A percentile compares a stretch with the other conserved stretches of the same genome.
These are phyloP conservation scores for Plasmodium gallinaceum DNA, from an alignment of 169 alveolate species.

Conservation along the genomic window DNA sequence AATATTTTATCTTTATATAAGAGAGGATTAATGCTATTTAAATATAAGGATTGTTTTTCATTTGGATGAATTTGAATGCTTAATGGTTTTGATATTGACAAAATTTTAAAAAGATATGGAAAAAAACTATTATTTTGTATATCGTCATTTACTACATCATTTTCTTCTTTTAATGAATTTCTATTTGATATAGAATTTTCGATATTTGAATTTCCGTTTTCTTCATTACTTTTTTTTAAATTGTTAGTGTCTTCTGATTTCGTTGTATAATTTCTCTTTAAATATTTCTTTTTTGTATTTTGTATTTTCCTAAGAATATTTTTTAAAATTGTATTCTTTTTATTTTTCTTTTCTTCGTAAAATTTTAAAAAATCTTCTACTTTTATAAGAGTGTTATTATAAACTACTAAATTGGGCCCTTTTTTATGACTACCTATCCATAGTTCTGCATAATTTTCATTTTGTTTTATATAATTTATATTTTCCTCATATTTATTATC, in stretches of 20 bases:
- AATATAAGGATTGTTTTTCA: conserved; percentile 49
- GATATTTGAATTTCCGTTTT: conserved; percentile 20
- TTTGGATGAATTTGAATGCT: conserved; percentile 86
- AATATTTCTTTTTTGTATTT: conserved; percentile 8
- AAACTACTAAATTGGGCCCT: conserved; percentile 77
- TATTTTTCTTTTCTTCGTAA: conserved; percentile 30
- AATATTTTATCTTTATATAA: conserved; percentile 64
- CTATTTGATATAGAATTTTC: conserved; percentile 23
- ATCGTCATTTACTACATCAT: conserved; percentile 1
- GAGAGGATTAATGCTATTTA: conserved; percentile 44
- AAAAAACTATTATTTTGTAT: conserved; percentile 6
- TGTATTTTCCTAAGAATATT: conserved; percentile 22
- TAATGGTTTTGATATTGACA: conserved; percentile 84
- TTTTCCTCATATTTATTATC: neutral
- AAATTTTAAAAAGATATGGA: conserved; percentile 79
- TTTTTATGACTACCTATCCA: conserved; percentile 85
- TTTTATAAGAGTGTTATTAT: conserved; percentile 59
- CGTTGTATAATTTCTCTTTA: conserved; percentile 4
- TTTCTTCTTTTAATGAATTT: conserved; percentile 12
- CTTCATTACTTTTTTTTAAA: neutral
- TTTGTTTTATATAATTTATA: neutral
- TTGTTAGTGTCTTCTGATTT: conserved; percentile 20
- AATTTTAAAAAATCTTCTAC: conserved; percentile 38
- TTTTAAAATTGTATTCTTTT: conserved; percentile 18
- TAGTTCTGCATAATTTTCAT: conserved; percentile 80